Evolutionary conservation across 768 basidiomycete species (phyloP), one percentile per base, ranked within the genome.

Genomic region (Collybiopsis luxurians): DNA sequence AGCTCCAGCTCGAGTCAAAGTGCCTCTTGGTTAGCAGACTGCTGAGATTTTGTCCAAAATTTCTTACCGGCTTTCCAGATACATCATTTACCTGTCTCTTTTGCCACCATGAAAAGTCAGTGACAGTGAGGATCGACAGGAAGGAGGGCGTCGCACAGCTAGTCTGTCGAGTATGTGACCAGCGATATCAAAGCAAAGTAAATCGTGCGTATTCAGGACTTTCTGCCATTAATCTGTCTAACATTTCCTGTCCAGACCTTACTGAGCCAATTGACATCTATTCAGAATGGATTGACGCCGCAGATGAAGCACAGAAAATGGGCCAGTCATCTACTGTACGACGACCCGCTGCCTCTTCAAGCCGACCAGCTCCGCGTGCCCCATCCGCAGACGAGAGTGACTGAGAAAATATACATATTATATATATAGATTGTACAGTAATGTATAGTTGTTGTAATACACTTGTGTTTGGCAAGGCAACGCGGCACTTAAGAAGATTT

Each of bases 211-310:
- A 34, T 49, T 56, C 57, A 57, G 10, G n/a, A n/a, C 42, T 36
- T 61, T 31, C 46, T 38, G 17, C 6, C 24, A 26, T 21, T 43
- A 11, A 23, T 59, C n/a, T n/a, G n/a, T n/a, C 61, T 55, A 58
- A 56, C 53, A 44, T 39, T 13, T 52, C 43, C 42, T 46, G 39
- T 17, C 48, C 13, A 95, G 92, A 94, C 69, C 76, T 94, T 52
- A 92, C 91, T 1, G 92, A 93, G 62, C 83, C 92, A 15, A 85
- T 94, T 56, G 92, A 94, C 69, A 90, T 94, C 28, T 94, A 92
- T 68, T 92, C 91, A 6, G 90, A 92, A 67, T 94, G 92, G 92
- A 91, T 93, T 60, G 90, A 92, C 67, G 90, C 90, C 48, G 89
- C 90, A 5, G 90, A 92, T 67, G 86, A 88, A 9, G 90, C 90